Conservation (phyloP, 2,329 filamentous ascomycete species). For the Colletotrichum tabaci region DNA sequence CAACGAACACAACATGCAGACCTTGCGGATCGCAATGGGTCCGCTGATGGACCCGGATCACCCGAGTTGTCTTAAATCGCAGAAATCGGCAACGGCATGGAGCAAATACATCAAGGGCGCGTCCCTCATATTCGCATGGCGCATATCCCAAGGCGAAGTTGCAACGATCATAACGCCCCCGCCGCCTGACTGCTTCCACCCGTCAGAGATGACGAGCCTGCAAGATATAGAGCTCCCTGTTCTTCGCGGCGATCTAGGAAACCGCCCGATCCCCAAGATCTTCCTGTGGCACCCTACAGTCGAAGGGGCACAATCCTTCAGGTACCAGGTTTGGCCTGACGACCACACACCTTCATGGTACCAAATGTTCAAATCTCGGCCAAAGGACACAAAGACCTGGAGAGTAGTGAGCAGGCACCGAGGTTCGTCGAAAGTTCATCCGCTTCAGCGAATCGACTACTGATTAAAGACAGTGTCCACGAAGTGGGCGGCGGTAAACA, state of each 20-base stretch:
- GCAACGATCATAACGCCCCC: background rate
- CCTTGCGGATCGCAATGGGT: slow-evolving; percentile 1
- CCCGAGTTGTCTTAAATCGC: background rate
- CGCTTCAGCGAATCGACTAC: accelerated
- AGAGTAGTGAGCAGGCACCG: background rate
- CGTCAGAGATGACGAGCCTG: background rate
- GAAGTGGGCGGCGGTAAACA: background rate
- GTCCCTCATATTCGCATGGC: slow-evolving; percentile 1
- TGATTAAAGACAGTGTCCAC: background rate
- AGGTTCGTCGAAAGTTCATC: background rate
- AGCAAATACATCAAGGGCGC: background rate
- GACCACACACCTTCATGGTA: background rate
- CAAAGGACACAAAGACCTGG: background rate
- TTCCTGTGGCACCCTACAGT: background rate
- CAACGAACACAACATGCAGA: background rate
- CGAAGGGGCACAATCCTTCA: background rate
- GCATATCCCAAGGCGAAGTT: background rate
- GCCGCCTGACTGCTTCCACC: slow-evolving; percentile 1
- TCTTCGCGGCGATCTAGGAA: background rate
- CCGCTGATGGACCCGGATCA: background rate
- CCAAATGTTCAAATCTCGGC: background rate
- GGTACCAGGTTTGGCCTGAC: background rate
- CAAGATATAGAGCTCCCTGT: slow-evolving; percentile 11
- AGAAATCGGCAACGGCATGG: background rate
- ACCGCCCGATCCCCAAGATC: background rate